phyloP scores from a whole-genome alignment of 352 stramenopile genomes.

The Phytophthora melonis region DNA sequence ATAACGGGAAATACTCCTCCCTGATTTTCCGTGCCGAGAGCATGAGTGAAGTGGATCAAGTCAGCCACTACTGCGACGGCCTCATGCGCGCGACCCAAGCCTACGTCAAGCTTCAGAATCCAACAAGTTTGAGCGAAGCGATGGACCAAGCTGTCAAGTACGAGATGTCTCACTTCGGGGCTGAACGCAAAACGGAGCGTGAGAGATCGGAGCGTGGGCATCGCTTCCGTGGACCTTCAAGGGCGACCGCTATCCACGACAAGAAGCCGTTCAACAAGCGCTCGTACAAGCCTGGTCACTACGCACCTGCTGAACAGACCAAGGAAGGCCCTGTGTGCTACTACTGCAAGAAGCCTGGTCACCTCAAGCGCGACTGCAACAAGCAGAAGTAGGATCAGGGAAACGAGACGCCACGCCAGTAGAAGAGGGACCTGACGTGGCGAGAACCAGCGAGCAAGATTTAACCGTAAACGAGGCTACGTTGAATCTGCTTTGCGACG shows the following conservation, averaged over 20 bases:
- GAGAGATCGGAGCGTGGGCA: constrained; percentile 13
- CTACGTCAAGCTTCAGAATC: constrained; percentile 19
- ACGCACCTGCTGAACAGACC: background rate
- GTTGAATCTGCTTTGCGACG: constrained; percentile 30
- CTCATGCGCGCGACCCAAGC: constrained; percentile 13
- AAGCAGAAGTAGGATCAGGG: constrained; percentile 20
- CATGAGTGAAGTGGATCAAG: constrained; percentile 21
- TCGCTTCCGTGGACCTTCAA: background rate
- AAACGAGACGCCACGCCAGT: constrained; percentile 26
- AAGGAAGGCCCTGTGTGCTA: too few relatives aligned
- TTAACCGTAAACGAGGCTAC: constrained; percentile 27
- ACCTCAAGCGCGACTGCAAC: constrained; percentile 18
- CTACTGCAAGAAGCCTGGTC: constrained; percentile 17
- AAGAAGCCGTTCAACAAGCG: constrained; percentile 20
- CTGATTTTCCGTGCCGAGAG: background rate
- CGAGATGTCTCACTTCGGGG: too few relatives aligned
- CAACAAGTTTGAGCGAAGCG: background rate
- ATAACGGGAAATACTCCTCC: background rate
- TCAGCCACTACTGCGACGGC: constrained; percentile 14
- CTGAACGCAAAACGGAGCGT: background rate
- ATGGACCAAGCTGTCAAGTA: constrained; percentile 29
- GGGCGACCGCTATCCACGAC: background rate
- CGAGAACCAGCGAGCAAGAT: constrained; percentile 11
- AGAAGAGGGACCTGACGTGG: too few relatives aligned
- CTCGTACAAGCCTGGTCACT: constrained; percentile 23